Evolutionary conservation across 257 asterid species (phyloP).

Genomic region (Solanum arcanum): DNA sequence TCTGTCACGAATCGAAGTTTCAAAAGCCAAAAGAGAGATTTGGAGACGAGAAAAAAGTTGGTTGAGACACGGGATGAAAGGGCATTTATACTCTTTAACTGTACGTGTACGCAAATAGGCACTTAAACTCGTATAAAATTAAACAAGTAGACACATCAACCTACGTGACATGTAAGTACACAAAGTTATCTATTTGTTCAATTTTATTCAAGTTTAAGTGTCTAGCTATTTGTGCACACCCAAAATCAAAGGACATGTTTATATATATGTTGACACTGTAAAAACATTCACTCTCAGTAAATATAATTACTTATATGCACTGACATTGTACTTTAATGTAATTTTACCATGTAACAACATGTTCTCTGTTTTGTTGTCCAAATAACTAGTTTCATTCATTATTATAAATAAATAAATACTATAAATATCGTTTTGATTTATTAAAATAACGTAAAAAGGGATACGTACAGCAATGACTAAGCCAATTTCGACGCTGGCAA

Average conservation of each 20-base stretch:
- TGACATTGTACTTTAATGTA: background rate
- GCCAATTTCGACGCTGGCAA: constrained; percentile 71
- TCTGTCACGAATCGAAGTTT: too few species aligned
- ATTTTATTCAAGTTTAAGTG: too few species aligned
- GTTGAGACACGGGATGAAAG: too few species aligned
- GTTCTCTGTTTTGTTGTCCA: background rate
- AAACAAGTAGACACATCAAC: too few species aligned
- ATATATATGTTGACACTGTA: too few species aligned
- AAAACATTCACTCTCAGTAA: too few species aligned
- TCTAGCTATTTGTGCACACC: too few species aligned
- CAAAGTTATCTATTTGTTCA: background rate
- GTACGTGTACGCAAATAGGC: background rate
- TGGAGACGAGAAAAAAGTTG: too few species aligned
- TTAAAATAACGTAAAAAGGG: background rate
- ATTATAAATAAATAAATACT: background rate
- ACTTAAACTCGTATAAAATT: too few species aligned
- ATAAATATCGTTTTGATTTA: background rate
- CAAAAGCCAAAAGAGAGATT: too few species aligned
- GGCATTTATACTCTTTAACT: too few species aligned
- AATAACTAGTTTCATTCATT: background rate
- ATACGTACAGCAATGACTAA: constrained; percentile 57
- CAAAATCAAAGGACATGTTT: too few species aligned
- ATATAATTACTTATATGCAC: background rate
- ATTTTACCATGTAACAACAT: background rate
- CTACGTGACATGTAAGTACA: background rate